Percentiles rank a stretch among this genome's conserved stretches.
Conservation (phyloP, 2,329 filamentous ascomycete genomes). For the Alternaria ethzedia region DNA sequence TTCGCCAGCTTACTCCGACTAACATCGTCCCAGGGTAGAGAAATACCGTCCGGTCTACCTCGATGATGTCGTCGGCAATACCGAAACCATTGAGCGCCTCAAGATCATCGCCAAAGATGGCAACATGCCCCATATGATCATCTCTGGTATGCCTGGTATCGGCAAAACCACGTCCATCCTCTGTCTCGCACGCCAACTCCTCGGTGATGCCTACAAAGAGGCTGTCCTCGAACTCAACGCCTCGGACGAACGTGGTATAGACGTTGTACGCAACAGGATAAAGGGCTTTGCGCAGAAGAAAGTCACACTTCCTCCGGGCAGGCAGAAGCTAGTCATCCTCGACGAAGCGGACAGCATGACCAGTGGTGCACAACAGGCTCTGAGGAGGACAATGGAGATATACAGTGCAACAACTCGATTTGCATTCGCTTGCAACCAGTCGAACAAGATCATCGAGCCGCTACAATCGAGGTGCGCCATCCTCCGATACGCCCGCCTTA, state of each 20-base stretch:
- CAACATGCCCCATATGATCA: slow-evolving; percentile 99
- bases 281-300: slow-evolving; percentile 99
- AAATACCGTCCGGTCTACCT: slow-evolving; percentile 96
- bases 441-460: slow-evolving; percentile 99
- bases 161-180: slow-evolving; percentile 97
- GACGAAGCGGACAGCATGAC: slow-evolving; percentile 99
- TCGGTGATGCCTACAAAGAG: slow-evolving; percentile 95
- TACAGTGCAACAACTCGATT: slow-evolving; percentile 96
- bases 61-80: slow-evolving; percentile 97
- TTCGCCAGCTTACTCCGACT: slow-evolving; percentile 9
- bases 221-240: slow-evolving; percentile 96
- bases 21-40: slow-evolving; percentile 75
- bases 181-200: slow-evolving; percentile 87
- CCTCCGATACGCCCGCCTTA: slow-evolving; percentile 88
- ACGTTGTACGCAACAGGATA: slow-evolving; percentile 95
- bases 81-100: slow-evolving; percentile 93
- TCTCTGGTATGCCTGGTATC: slow-evolving; percentile 99
- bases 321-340: slow-evolving; percentile 95
- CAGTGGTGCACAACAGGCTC: slow-evolving; percentile 90
- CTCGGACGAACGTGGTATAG: slow-evolving; percentile 95
- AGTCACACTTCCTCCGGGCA: slow-evolving; percentile 86
- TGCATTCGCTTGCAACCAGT: slow-evolving; percentile 97
- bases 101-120: slow-evolving; percentile 99
- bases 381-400: slow-evolving; percentile 97
- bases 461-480: slow-evolving; percentile 96